phyloP scores from a whole-genome alignment of 305 asterid genomes.

The Fraxinus sp. region DNA sequence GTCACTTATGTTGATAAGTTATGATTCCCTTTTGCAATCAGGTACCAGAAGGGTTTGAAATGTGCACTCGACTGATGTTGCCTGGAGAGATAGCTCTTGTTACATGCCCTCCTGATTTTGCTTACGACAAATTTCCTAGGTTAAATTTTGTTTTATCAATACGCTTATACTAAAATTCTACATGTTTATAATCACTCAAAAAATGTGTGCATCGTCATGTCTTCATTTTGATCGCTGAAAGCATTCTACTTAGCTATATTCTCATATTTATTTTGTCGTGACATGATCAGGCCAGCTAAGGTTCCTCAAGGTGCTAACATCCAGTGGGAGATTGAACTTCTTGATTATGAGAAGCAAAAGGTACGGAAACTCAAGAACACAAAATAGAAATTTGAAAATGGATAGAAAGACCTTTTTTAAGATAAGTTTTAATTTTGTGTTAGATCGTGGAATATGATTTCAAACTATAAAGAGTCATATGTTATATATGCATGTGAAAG shows the following conservation, averaged over 20 bases:
- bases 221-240: neutral
- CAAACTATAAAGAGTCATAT: neutral
- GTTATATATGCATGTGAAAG: neutral
- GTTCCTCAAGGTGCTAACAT: conserved; percentile 81
- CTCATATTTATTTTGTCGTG: neutral
- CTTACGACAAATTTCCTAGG: conserved; percentile 95
- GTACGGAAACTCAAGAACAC: conserved; percentile 34
- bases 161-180: neutral
- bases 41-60: conserved; percentile 99
- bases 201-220: neutral
- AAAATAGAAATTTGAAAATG: neutral
- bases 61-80: conserved; percentile 92
- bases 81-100: conserved; percentile 91
- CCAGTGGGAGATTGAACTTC: conserved; percentile 97
- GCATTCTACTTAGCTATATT: conserved; percentile 6
- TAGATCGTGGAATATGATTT: neutral
- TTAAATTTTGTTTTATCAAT: conserved; percentile 19
- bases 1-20: conserved; percentile 2
- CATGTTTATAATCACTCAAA: neutral
- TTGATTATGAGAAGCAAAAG: conserved; percentile 88
- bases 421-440: neutral
- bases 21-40: conserved; percentile 28
- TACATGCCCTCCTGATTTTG: conserved; percentile 96
- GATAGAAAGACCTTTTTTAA: neutral
- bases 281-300: conserved; percentile 61